Percentiles rank a stretch among this genome's conserved stretches.
phyloP scores from a whole-genome alignment of 2,329 filamentous ascomycete genomes.

The Teratosphaeria gauchensis region DNA sequence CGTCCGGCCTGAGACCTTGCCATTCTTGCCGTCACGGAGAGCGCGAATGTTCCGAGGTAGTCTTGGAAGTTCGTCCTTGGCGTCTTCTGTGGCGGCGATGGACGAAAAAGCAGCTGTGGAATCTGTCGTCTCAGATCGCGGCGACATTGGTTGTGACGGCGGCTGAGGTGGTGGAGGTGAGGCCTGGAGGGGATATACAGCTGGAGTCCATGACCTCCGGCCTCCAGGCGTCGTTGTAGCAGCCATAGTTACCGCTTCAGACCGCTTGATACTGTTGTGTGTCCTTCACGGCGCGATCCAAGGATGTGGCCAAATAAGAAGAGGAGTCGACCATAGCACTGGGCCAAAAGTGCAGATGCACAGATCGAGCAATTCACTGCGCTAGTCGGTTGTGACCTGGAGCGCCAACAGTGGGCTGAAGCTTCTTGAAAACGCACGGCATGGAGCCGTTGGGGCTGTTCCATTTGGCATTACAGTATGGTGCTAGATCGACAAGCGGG shows the following conservation, averaged over 20 bases:
- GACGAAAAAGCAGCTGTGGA: background rate
- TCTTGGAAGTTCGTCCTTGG: background rate
- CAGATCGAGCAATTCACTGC: background rate
- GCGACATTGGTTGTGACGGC: background rate
- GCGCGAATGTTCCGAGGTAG: constrained; percentile 2
- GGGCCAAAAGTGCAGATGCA: background rate
- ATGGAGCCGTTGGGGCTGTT: background rate
- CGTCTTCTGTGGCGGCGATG: background rate
- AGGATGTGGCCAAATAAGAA: background rate
- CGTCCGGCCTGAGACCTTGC: constrained; percentile 17
- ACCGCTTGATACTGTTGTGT: background rate
- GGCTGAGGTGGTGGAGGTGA: background rate
- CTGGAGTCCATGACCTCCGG: background rate
- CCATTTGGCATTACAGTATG: background rate
- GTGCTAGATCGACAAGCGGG: background rate
- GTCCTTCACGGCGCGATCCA: background rate
- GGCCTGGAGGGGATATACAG: background rate
- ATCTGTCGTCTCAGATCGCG: background rate
- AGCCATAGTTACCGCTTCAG: background rate
- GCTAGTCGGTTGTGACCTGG: background rate
- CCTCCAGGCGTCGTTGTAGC: background rate
- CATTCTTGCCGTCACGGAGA: background rate
- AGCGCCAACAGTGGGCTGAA: background rate
- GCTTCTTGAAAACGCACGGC: background rate
- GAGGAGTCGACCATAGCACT: background rate